Evolutionary conservation across 306 rosid genomes (phyloP).

Genomic region (Inga laurina): DNA sequence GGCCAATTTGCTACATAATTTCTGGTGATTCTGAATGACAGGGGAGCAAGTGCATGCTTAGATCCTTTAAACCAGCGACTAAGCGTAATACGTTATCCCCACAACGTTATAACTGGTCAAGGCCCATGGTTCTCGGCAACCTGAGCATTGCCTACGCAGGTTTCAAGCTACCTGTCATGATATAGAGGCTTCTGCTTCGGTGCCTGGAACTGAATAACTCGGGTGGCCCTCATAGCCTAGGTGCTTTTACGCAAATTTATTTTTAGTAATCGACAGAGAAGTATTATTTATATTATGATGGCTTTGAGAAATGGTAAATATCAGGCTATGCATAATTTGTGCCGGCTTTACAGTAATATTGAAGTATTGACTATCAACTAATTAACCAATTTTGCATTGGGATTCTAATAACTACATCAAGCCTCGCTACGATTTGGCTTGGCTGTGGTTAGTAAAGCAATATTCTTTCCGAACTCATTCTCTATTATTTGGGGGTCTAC

Average conservation of each 20-base stretch:
- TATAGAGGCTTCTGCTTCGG: conserved; percentile 55
- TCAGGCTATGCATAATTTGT: neutral
- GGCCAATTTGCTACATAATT: conserved; percentile 53
- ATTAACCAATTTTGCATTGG: neutral
- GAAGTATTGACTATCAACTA: neutral
- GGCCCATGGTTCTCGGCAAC: conserved; percentile 59
- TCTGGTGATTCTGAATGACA: conserved; percentile 64
- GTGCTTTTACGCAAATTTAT: conserved; percentile 27
- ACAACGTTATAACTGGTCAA: conserved; percentile 54
- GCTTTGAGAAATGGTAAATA: neutral
- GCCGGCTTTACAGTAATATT: neutral
- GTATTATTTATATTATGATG: neutral
- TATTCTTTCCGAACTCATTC: neutral
- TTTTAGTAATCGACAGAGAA: conserved; percentile 22
- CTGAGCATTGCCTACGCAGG: conserved; percentile 51
- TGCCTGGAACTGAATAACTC: conserved; percentile 57
- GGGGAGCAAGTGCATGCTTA: conserved; percentile 82
- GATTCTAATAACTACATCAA: neutral
- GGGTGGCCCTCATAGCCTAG: conserved; percentile 62
- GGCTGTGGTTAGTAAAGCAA: neutral
- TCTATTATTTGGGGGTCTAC: neutral
- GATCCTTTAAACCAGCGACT: conserved; percentile 67
- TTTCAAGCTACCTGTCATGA: conserved; percentile 36
- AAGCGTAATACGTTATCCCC: conserved; percentile 59
- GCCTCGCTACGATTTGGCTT: neutral